Evolutionary conservation across 345 rosid genomes (phyloP).

Genomic region (Salix purpurea): DNA sequence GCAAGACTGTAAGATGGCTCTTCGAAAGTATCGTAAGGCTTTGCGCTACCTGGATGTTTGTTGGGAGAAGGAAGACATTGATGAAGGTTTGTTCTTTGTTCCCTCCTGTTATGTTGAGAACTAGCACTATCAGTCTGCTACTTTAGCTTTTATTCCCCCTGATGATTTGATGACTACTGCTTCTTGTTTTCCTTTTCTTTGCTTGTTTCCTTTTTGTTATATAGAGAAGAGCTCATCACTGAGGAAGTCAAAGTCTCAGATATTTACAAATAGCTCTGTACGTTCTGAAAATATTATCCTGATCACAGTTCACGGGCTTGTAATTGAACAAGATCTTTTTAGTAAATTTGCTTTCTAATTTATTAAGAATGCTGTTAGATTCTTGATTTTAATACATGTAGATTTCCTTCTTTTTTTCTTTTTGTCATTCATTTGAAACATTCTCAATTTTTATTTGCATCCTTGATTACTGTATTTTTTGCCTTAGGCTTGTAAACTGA

Average conservation of each 20-base stretch:
- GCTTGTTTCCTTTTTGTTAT: constrained; percentile 13
- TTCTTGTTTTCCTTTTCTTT: background rate
- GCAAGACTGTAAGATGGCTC: constrained; percentile 85
- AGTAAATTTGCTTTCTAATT: background rate
- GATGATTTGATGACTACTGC: background rate
- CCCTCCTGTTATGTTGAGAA: background rate
- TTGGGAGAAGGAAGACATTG: constrained; percentile 92
- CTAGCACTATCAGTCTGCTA: background rate
- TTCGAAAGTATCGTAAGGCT: constrained; percentile 78
- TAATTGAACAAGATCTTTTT: background rate
- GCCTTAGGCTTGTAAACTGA: constrained; percentile 74
- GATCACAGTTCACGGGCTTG: background rate
- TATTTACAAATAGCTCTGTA: constrained; percentile 83
- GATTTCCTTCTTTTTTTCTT: background rate
- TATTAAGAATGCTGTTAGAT: background rate
- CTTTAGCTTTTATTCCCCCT: background rate
- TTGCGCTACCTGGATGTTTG: constrained; percentile 72
- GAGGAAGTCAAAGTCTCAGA: constrained; percentile 77
- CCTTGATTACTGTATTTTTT: background rate
- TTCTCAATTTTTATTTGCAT: background rate
- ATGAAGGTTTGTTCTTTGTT: constrained; percentile 49
- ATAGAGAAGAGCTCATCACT: constrained; percentile 62
- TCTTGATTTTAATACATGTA: background rate
- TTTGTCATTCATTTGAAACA: background rate
- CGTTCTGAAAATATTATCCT: constrained; percentile 19